Conservation (phyloP, 805 yeast genomes). For the Sungouiozyma ichnusensis region DNA sequence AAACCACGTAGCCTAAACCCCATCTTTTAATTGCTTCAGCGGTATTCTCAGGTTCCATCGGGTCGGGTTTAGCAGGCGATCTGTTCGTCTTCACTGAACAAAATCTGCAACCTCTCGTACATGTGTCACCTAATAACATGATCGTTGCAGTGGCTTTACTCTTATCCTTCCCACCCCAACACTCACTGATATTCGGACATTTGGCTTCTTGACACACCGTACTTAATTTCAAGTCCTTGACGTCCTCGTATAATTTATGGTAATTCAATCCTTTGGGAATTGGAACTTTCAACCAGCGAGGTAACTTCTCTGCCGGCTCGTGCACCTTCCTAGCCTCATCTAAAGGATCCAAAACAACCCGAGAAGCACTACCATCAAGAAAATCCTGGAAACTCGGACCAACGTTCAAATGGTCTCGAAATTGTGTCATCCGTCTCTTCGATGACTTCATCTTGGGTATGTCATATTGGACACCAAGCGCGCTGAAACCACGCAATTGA, state of each 20-base stretch:
- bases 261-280: slow-evolving; percentile 92
- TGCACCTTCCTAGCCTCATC: slow-evolving; percentile 50
- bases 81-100: slow-evolving; percentile 94
- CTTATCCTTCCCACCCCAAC: slow-evolving; percentile 91
- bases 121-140: slow-evolving; percentile 96
- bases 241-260: slow-evolving; percentile 71
- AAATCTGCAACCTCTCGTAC: slow-evolving; percentile 98
- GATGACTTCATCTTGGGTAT: neutral
- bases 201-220: slow-evolving; percentile 98
- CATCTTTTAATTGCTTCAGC: slow-evolving; percentile 95
- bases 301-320: slow-evolving; percentile 53
- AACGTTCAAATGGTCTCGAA: slow-evolving; percentile 57
- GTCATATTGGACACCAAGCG: neutral
- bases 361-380: slow-evolving; percentile 67
- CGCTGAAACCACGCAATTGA: neutral
- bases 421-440: slow-evolving; percentile 45
- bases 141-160: slow-evolving; percentile 85
- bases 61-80: slow-evolving; percentile 80
- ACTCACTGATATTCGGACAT: slow-evolving; percentile 98
- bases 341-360: slow-evolving; percentile 58
- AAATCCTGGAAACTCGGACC: slow-evolving; percentile 96
- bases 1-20: slow-evolving; percentile 96
- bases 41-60: slow-evolving; percentile 93
- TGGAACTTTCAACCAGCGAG: slow-evolving; percentile 89
- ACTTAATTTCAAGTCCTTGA: slow-evolving; percentile 76